Evolutionary conservation across 1,284 basidiomycete species (phyloP).

Genomic region (Melampsora larici-populina): DNA sequence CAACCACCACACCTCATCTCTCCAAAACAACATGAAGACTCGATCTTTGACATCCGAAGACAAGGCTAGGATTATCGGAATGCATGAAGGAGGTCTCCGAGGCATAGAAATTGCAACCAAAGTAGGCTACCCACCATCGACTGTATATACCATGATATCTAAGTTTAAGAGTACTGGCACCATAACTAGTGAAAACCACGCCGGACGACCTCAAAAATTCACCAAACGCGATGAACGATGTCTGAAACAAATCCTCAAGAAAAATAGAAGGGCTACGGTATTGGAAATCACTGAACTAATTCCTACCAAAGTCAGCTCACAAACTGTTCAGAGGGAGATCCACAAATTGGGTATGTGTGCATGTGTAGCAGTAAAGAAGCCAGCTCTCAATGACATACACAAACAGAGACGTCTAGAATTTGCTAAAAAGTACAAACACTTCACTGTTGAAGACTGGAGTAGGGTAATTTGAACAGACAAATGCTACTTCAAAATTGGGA

Average conservation of each 20-base stretch:
- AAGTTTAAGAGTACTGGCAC: not conserved
- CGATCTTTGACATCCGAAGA: not conserved
- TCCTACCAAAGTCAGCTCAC: too few species aligned
- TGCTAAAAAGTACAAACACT: not conserved
- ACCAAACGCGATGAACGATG: not conserved
- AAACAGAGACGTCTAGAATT: not conserved
- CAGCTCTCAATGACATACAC: not conserved
- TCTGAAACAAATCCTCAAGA: not conserved
- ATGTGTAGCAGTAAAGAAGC: not conserved
- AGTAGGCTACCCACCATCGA: not conserved
- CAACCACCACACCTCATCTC: not conserved
- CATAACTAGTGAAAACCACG: not conserved
- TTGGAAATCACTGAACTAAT: too few species aligned
- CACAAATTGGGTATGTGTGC: too few species aligned
- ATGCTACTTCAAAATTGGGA: slow-evolving; percentile 20
- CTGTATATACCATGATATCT: not conserved
- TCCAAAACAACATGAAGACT: not conserved
- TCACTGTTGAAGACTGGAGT: not conserved
- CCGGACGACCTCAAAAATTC: not conserved
- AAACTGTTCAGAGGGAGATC: too few species aligned
- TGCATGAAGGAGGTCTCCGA: not conserved
- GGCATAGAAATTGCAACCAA: not conserved
- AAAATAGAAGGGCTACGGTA: too few species aligned
- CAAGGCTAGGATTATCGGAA: not conserved
- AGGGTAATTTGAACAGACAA: not conserved